Evolutionary conservation across 805 yeast species (phyloP).

Genomic region (Maudiozyma bulderi): DNA sequence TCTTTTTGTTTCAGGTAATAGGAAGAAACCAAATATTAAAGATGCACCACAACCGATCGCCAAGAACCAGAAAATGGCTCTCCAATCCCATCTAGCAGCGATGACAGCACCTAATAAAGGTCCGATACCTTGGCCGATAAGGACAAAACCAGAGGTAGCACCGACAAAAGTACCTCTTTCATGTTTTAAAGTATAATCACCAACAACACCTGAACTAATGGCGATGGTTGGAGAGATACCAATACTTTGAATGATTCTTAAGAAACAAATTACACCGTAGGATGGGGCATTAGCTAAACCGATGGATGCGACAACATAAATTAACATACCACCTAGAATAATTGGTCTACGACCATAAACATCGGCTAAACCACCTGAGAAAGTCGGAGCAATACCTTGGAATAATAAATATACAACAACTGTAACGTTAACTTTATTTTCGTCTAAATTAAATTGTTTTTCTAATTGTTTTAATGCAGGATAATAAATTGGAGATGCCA

Average conservation of each 20-base stretch:
- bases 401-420: conserved; percentile 65
- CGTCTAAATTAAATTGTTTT: conserved; percentile 42
- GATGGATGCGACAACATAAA: conserved; percentile 51
- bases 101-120: conserved; percentile 48
- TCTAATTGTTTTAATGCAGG: conserved; percentile 63
- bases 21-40: conserved; percentile 25
- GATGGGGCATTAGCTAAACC: conserved; percentile 53
- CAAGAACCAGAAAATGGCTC: conserved; percentile 68
- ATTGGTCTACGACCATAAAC: conserved; percentile 62
- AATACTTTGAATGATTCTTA: conserved; percentile 62
- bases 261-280: conserved; percentile 51
- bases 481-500: conserved; percentile 71
- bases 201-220: conserved; percentile 57
- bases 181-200: conserved; percentile 54
- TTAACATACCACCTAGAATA: conserved; percentile 42
- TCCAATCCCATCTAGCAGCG: conserved; percentile 48
- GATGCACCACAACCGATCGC: conserved; percentile 51
- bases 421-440: conserved; percentile 52
- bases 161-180: conserved; percentile 69
- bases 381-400: conserved; percentile 67
- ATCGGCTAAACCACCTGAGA: conserved; percentile 62
- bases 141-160: conserved; percentile 49
- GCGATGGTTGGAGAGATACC: conserved; percentile 70
- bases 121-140: conserved; percentile 70
- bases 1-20: conserved; percentile 68